phyloP scores from a whole-genome alignment of 2,329 filamentous ascomycete species.

The Onygenales sp. region DNA sequence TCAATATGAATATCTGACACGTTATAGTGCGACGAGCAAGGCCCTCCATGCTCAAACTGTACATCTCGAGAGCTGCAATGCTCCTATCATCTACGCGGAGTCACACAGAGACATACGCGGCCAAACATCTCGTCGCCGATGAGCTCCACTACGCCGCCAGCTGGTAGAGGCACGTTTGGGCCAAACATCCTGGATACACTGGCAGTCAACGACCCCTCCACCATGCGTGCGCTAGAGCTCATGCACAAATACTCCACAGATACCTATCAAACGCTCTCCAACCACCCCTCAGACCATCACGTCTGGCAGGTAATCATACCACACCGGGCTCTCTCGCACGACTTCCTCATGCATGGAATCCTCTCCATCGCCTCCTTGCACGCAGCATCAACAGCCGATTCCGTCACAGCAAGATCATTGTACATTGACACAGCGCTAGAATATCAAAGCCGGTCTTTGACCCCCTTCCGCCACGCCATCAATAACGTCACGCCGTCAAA shows the following conservation, averaged over 20 bases:
- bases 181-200: slow-evolving; percentile 1
- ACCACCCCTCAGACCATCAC: slow-evolving; percentile 20
- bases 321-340: slow-evolving; percentile 29
- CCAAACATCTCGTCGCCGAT: slow-evolving; percentile 3
- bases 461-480: slow-evolving; percentile 25
- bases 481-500: slow-evolving; percentile 25
- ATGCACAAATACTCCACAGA: slow-evolving; percentile 44
- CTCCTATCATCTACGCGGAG: slow-evolving; percentile 12
- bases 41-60: slow-evolving; percentile 31
- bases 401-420: slow-evolving; percentile 18
- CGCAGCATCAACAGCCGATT: slow-evolving; percentile 23
- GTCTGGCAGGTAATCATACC: slow-evolving; percentile 33
- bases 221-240: slow-evolving; percentile 35
- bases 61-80: slow-evolving; percentile 26
- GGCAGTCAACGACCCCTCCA: slow-evolving; percentile 16
- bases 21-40: slow-evolving; percentile 29
- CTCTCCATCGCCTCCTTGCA: slow-evolving; percentile 32
- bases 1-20: slow-evolving; percentile 6
- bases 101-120: slow-evolving; percentile 11
- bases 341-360: slow-evolving; percentile 34
- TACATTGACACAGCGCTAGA: slow-evolving; percentile 29
- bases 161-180: not conserved
- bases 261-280: slow-evolving; percentile 35
- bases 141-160: not conserved
- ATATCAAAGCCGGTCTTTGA: slow-evolving; percentile 26